phyloP scores from a whole-genome alignment of 768 basidiomycete genomes.

The Xanthoconium stramineum region DNA sequence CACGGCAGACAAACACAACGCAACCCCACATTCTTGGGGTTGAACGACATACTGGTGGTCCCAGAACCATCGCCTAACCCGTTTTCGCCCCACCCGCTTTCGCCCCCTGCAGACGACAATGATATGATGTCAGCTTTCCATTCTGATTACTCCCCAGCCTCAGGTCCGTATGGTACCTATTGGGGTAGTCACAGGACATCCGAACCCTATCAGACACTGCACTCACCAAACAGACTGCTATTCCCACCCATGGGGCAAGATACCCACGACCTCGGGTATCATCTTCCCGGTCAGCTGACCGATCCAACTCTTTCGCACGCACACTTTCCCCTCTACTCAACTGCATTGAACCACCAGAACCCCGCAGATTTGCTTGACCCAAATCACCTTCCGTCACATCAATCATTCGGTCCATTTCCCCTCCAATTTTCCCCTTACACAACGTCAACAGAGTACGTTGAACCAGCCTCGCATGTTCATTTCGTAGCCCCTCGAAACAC shows the following conservation, averaged over 20 bases:
- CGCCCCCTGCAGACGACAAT: no score
- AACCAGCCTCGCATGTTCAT: no score
- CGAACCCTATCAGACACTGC: not conserved
- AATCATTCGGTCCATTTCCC: not conserved
- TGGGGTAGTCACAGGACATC: not conserved
- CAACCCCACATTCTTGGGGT: not conserved
- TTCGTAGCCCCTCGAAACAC: not conserved
- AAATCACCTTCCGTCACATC: not conserved
- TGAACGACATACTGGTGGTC: not conserved
- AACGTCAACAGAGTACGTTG: not conserved
- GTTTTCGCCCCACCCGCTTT: no score
- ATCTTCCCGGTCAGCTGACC: not conserved
- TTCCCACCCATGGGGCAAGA: not conserved
- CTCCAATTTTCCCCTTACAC: not conserved
- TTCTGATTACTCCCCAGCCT: not conserved
- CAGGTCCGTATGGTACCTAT: no score
- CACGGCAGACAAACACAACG: not conserved
- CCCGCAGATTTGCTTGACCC: not conserved
- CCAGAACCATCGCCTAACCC: not conserved
- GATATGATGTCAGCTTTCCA: not conserved
- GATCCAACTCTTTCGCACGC: not conserved
- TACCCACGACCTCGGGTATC: no score
- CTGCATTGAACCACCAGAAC: not conserved
- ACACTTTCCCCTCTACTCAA: not conserved
- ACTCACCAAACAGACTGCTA: not conserved